Base-by-base conservation (phyloP, 768 basidiomycete genomes). In the Boletus reticulatus region DNA sequence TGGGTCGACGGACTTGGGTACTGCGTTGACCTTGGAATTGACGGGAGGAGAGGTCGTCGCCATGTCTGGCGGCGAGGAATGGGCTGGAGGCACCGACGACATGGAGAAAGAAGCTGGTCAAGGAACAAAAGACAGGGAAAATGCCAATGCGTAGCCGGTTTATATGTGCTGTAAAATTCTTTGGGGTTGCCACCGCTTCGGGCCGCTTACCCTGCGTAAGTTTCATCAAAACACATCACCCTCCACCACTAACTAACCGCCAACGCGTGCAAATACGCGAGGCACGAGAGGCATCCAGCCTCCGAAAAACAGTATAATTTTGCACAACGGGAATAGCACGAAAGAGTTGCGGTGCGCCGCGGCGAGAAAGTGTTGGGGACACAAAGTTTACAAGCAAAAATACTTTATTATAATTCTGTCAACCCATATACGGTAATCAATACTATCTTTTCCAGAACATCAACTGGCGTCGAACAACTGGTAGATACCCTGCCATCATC, bases 401-500 rank as follows among this genome's bases (percentile, higher is more conserved):
- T 50, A 45, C 51, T 48, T 51, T 41, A 27, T 27, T 7, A 27
- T 27, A n/a, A n/a, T n/a, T 27, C 27, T 27, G 27, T 27, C 27
- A 29, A 29, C 27, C 27, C 27, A 8, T 8, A 9, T 24, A 24
- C 24, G 24, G 24, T 24, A 24, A 4, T 24, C 24, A 24, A 24
- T 27, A 16, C 24, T 58, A 59, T 27, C 16, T 59, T 36, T 58
- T 60, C 77, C 77, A 75, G 51, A 73, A 73, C 50, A 68, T 58
- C 44, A 77, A 46, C 49, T 67, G 78, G 61, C 67, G 76, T 64
- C 71, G 73, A 55, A 70, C 74, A 64, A 58, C 67, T 8, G 74
- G 71, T 37, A 74, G 53, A 58, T 75, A 72, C n/a, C 72, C 76
- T 36, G 34, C 34, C 34, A 36, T 14, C 46, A 41, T 39, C 39